Evolutionary conservation across 2,329 filamentous ascomycete genomes (phyloP).

Genomic region (Claviceps sp.): DNA sequence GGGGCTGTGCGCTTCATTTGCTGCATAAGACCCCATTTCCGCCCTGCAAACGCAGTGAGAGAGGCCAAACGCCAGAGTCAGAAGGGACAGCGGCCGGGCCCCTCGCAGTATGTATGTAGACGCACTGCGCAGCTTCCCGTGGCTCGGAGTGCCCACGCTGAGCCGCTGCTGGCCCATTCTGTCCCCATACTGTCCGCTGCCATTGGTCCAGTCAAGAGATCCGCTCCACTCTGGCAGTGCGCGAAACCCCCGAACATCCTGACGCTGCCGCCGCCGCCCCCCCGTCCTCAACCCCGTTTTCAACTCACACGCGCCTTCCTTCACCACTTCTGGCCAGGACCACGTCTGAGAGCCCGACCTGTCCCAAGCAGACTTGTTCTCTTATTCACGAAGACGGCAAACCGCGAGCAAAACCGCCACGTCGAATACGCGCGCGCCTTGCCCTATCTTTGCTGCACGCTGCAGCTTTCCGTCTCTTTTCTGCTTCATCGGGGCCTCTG

Average conservation of each 20-base stretch:
- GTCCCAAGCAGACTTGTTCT: too few species aligned
- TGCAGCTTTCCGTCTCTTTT: neutral
- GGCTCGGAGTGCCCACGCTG: neutral
- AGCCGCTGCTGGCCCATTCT: too few species aligned
- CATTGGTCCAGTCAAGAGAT: too few species aligned
- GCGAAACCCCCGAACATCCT: neutral
- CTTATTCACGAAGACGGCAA: too few species aligned
- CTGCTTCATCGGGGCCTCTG: neutral
- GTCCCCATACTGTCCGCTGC: too few species aligned
- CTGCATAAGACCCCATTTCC: neutral
- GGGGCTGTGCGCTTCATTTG: neutral
- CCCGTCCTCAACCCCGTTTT: neutral
- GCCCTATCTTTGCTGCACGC: too few species aligned
- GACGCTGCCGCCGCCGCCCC: neutral
- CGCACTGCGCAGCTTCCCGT: constrained; percentile 7
- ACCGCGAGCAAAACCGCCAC: too few species aligned
- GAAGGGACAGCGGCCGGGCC: neutral
- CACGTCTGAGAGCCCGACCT: too few species aligned
- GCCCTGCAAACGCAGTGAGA: constrained; percentile 7
- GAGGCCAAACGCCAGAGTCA: constrained; percentile 1
- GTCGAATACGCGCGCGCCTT: too few species aligned
- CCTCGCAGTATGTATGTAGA: too few species aligned
- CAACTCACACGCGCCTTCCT: constrained; percentile 2
- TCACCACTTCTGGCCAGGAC: neutral
- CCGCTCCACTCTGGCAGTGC: neutral